Evolutionary conservation across 768 basidiomycete genomes (phyloP), one percentile per base, ranked within the genome.

Genomic region (Mycena galopus): DNA sequence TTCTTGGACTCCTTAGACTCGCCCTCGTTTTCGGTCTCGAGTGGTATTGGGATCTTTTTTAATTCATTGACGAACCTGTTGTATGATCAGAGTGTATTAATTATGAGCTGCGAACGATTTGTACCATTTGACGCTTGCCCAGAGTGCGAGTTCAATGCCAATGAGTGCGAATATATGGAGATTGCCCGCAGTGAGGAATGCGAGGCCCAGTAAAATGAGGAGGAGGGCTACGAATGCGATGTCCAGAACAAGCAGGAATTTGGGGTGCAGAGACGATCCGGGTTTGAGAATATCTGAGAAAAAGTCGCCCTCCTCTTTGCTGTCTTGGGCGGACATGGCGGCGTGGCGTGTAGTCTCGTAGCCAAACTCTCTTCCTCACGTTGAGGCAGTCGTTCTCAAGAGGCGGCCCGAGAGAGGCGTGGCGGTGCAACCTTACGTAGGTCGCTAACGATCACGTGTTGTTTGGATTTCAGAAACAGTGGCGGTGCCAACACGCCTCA

Each of bases 121-220:
- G 68, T 80, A 93, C 95, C 94, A 96, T 82, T 95, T 95, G 0
- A 95, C 86, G 74, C 91, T 94, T 33, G 84, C 91, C 94, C 94
- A 96, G 33, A 96, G 83, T 33, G 86, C 88, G 17, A 91, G 77
- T 76, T 91, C 90, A 69, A 96, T 91, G 2, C 78, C 82, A 71
- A 92, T 91, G 16, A 96, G 83, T 29, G 84, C 85, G 32, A 94
- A 85, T 35, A 95, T 83, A 77, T 96, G 95, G 1, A 87, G 65
- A 75, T 89, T 96, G 35, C 91, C 90, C 16, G 84, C 82, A 0
- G 94, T 93, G 27, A 92, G 74, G 78, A 89, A 84, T 9, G 89
- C 85, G n/a, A 93, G 84, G 50, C 83, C 81, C 44, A 90, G 73
- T 25, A 96, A 87, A 11, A 94, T 87, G 23, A 89, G 62, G 30